A percentile compares a stretch with the other conserved stretches of the same genome.
These are phyloP conservation scores for Lepidium africanum DNA, from an alignment of 345 rosid genomes.

Conservation along the genomic window DNA sequence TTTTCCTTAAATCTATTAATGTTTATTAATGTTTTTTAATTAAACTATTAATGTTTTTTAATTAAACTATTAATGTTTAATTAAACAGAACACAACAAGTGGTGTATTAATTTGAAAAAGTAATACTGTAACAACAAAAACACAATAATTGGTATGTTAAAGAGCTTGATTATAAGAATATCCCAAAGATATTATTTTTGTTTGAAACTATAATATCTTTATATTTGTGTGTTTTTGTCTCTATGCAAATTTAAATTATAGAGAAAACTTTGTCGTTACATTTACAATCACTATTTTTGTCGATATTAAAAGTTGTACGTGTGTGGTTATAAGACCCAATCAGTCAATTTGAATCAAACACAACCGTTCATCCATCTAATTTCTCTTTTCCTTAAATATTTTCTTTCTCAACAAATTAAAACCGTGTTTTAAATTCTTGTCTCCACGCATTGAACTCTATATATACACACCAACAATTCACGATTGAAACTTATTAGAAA, in stretches of 20 bases:
- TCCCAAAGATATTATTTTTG: neutral
- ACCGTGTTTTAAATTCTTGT: slow-evolving; percentile 17
- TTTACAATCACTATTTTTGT: slow-evolving; percentile 5
- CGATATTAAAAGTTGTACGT: slow-evolving; percentile 12
- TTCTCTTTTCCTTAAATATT: neutral
- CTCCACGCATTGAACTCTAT: slow-evolving; percentile 2
- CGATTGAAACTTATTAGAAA: neutral
- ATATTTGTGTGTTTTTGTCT: neutral
- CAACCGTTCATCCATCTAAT: slow-evolving; percentile 15
- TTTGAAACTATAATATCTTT: neutral
- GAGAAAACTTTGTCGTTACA: neutral
- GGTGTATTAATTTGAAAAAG: no score
- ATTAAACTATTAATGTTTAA: no score
- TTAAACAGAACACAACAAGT: neutral
- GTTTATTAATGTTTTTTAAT: neutral
- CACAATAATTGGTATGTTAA: neutral
- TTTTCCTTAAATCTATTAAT: neutral
- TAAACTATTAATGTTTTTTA: neutral
- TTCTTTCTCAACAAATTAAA: slow-evolving; percentile 1
- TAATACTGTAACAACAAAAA: neutral
- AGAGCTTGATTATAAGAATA: neutral
- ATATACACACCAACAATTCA: slow-evolving; percentile 3
- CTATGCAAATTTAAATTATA: slow-evolving; percentile 5
- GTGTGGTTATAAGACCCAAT: slow-evolving; percentile 20
- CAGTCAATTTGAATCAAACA: slow-evolving; percentile 4